Evolutionary conservation across 2,329 filamentous ascomycete genomes (phyloP).

Genomic region (Cladosporium oxysporum): DNA sequence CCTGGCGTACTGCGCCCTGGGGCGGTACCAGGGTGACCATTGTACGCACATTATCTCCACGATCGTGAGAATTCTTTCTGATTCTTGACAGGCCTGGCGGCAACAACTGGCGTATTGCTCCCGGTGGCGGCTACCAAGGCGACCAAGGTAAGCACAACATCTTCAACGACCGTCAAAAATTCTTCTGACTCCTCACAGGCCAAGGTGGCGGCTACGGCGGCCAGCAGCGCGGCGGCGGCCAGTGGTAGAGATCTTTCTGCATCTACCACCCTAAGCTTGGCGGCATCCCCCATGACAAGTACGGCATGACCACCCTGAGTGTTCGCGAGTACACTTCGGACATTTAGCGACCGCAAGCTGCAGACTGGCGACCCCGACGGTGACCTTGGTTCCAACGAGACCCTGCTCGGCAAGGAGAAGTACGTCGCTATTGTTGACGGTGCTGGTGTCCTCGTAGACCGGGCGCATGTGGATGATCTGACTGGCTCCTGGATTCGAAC

Average conservation of each 20-base stretch:
- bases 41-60: constrained; percentile 2
- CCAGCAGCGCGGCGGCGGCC: constrained; percentile 31
- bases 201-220: constrained; percentile 33
- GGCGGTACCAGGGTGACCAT: constrained; percentile 26
- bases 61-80: no score
- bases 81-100: neutral
- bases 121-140: constrained; percentile 13
- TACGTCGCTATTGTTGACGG: constrained; percentile 94
- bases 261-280: constrained; percentile 62
- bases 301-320: constrained; percentile 97
- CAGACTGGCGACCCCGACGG: constrained; percentile 97
- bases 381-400: constrained; percentile 96
- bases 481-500: neutral
- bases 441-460: constrained; percentile 83
- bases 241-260: constrained; percentile 15
- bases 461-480: neutral
- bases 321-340: constrained; percentile 70
- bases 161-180: neutral
- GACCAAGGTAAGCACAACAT: neutral
- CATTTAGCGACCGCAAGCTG: constrained; percentile 65
- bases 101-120: constrained; percentile 17
- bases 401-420: constrained; percentile 91
- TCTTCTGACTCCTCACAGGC: constrained; percentile 24
- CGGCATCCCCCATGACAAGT: constrained; percentile 92
- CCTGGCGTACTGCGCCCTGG: constrained; percentile 10